Conservation (phyloP, 352 stramenopile species). For the Phytophthora citricola region DNA sequence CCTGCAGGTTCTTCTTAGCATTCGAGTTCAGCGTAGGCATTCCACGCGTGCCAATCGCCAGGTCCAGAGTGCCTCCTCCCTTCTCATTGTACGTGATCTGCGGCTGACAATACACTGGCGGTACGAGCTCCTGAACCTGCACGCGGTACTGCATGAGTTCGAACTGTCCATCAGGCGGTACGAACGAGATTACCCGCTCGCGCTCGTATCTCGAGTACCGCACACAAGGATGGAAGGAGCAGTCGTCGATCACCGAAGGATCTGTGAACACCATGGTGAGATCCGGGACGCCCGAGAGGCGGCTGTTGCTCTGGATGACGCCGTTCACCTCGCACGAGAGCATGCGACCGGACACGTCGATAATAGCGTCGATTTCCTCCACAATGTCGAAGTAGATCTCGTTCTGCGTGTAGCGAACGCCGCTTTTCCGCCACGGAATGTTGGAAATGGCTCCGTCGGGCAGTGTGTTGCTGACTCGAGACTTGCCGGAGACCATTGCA, state of each 20-base stretch:
- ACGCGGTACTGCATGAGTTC: constrained; percentile 93
- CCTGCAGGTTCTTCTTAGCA: constrained; percentile 76
- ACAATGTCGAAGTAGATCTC: constrained; percentile 99
- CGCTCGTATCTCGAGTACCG: constrained; percentile 96
- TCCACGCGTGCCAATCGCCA: constrained; percentile 74
- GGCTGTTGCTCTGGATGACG: constrained; percentile 95
- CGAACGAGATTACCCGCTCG: constrained; percentile 97
- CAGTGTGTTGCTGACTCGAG: constrained; percentile 91
- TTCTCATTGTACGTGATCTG: constrained; percentile 87
- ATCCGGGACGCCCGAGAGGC: constrained; percentile 97
- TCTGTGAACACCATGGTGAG: constrained; percentile 97
- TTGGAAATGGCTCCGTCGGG: constrained; percentile 93
- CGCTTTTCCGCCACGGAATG: constrained; percentile 97
- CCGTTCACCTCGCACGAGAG: constrained; percentile 96
- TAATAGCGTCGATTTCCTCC: constrained; percentile 98
- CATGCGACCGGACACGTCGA: constrained; percentile 91
- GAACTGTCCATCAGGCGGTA: constrained; percentile 98
- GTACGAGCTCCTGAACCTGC: constrained; percentile 82
- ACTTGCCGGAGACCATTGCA: constrained; percentile 91
- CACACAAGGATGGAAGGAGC: constrained; percentile 98
- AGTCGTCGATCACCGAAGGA: constrained; percentile 97
- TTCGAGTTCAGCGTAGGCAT: constrained; percentile 85
- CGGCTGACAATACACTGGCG: constrained; percentile 90
- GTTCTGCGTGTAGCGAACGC: constrained; percentile 96
- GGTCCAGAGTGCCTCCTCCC: constrained; percentile 67